phyloP scores from a whole-genome alignment of 2,329 filamentous ascomycete species.

The Talaromyces sp. region DNA sequence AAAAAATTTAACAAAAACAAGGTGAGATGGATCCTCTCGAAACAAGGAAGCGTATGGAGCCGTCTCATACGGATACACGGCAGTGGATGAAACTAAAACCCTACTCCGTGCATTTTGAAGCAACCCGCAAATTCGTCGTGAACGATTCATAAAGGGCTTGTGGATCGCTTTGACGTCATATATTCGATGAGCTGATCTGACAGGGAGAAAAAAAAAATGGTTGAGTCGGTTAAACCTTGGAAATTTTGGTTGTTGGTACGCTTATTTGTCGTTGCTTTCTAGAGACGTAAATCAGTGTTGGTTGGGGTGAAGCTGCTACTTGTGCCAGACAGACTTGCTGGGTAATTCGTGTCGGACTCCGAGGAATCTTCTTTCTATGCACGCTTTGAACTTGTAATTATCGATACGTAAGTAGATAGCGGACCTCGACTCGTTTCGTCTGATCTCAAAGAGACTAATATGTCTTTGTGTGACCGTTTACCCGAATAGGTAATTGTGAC shows the following conservation, averaged over 20 bases:
- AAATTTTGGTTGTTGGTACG: neutral
- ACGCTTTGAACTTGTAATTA: neutral
- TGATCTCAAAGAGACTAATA: neutral
- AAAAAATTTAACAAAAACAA: neutral
- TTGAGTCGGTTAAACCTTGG: neutral
- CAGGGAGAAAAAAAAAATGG: neutral
- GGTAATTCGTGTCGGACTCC: neutral
- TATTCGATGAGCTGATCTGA: neutral
- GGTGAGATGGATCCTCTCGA: neutral
- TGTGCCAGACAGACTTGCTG: neutral
- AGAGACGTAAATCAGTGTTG: neutral
- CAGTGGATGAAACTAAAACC: conserved; percentile 1
- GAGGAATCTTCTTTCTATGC: neutral
- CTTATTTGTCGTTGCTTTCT: neutral
- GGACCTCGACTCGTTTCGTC: neutral
- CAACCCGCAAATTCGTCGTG: neutral
- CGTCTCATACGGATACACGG: neutral
- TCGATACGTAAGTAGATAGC: neutral
- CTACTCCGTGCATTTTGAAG: neutral
- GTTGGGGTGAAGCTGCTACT: neutral
- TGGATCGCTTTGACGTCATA: conserved; percentile 4
- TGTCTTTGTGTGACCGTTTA: conserved; percentile 1
- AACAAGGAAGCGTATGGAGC: neutral
- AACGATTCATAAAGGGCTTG: neutral
- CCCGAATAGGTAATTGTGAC: neutral